Evolutionary conservation across 2,329 filamentous ascomycete genomes (phyloP).

Genomic region (Xylaria sp.): DNA sequence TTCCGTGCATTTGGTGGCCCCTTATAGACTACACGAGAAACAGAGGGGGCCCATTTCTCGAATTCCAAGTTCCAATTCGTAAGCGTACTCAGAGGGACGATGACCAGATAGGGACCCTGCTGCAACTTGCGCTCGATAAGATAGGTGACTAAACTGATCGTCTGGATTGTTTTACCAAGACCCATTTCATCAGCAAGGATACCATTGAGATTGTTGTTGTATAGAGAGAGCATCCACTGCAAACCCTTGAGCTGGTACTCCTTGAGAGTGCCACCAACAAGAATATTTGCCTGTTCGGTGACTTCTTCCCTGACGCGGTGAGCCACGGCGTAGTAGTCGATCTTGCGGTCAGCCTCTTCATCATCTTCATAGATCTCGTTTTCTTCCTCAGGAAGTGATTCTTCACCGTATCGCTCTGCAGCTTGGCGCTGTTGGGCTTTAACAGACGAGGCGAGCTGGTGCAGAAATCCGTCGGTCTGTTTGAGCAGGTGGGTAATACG

Average conservation of each 20-base stretch:
- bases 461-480: conserved; percentile 97
- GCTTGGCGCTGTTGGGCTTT: conserved; percentile 91
- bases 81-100: conserved; percentile 94
- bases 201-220: conserved; percentile 99
- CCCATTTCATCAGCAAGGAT: conserved; percentile 99
- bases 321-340: conserved; percentile 98
- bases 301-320: conserved; percentile 96
- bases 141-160: conserved; percentile 96
- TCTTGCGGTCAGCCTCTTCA: conserved; percentile 78
- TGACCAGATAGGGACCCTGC: conserved; percentile 91
- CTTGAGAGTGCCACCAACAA: conserved; percentile 92
- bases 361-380: conserved; percentile 75
- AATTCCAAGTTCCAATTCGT: conserved; percentile 99
- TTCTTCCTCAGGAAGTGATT: conserved; percentile 68
- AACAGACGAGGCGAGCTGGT: conserved; percentile 93
- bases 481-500: conserved; percentile 97
- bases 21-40: conserved; percentile 93
- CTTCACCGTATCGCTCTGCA: conserved; percentile 79
- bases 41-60: conserved; percentile 95
- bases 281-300: conserved; percentile 80
- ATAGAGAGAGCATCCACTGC: conserved; percentile 99
- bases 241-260: conserved; percentile 99
- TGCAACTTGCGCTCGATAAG: conserved; percentile 96
- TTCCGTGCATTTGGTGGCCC: conserved; percentile 90
- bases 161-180: conserved; percentile 99